Evolutionary conservation across 306 rosid species (phyloP).

Genomic region (Cucumis melo): DNA sequence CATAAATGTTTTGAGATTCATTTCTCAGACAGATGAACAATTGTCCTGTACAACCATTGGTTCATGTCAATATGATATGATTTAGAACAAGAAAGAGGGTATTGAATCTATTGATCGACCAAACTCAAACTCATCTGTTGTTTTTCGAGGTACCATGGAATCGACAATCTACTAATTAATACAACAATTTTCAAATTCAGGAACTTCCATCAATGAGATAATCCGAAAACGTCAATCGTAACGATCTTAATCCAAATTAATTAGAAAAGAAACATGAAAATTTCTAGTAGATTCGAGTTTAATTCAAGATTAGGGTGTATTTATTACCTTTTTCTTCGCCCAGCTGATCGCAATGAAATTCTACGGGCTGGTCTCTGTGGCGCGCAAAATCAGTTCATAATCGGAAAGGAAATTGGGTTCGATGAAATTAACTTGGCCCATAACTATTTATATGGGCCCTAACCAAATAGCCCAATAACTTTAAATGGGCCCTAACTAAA

Average conservation of each 20-base stretch:
- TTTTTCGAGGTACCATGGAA: not conserved
- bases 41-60: conserved; percentile 1
- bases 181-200: not conserved
- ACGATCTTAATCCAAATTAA: not conserved
- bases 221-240: not conserved
- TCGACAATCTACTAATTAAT: not conserved
- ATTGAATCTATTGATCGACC: not conserved
- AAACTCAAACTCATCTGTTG: not conserved
- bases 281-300: not conserved
- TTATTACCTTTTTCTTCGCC: not conserved
- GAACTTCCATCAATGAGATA: not conserved
- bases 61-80: not conserved
- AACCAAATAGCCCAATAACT: not conserved
- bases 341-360: not conserved
- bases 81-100: not conserved
- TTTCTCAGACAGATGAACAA: not conserved
- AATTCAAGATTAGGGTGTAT: not conserved
- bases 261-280: not conserved
- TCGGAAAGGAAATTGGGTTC: not conserved
- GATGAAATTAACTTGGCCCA: not conserved
- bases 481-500: not conserved
- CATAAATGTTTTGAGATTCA: conserved; percentile 1
- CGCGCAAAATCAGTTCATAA: not conserved
- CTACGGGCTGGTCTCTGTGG: not conserved
- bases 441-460: not conserved